A percentile compares a stretch with the other conserved stretches of the same genome.
Evolutionary conservation across 2,329 filamentous ascomycete genomes (phyloP).

Genomic region (Hawksworthiomyces lignivorus): DNA sequence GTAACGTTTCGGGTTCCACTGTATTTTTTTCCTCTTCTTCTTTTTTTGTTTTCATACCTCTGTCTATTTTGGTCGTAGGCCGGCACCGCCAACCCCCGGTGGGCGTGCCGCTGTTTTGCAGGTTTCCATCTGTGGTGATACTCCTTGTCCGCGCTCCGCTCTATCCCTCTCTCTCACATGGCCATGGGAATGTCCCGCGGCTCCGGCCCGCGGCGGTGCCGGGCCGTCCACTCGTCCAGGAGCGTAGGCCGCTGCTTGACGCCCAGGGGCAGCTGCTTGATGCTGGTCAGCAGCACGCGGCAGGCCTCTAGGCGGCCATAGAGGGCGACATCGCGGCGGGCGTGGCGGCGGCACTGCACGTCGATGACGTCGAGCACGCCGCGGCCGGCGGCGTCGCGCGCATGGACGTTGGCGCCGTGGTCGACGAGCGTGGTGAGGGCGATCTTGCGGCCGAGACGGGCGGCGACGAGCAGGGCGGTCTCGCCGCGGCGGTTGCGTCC

Average conservation of each 20-base stretch:
- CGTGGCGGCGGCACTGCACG: slow-evolving; percentile 16
- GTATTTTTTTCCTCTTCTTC: background rate
- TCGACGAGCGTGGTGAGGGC: slow-evolving; percentile 36
- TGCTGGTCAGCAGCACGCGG: slow-evolving; percentile 23
- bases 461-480: slow-evolving; percentile 47
- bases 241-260: slow-evolving; percentile 16
- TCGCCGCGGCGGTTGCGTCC: slow-evolving; percentile 47
- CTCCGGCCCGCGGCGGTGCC: slow-evolving; percentile 13
- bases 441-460: slow-evolving; percentile 44
- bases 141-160: background rate
- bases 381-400: slow-evolving; percentile 22
- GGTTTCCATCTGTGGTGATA: background rate
- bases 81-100: too few species aligned
- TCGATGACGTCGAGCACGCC: slow-evolving; percentile 25
- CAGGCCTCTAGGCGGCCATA: slow-evolving; percentile 27
- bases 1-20: too few species aligned
- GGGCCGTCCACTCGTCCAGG: slow-evolving; percentile 16
- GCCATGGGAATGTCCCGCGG: slow-evolving; percentile 13
- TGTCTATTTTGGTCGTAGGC: background rate
- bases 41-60: background rate
- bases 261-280: slow-evolving; percentile 21
- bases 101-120: too few species aligned
- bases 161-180: slow-evolving; percentile 1
- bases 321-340: slow-evolving; percentile 19
- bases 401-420: slow-evolving; percentile 27